Percentiles rank a stretch among this genome's conserved stretches.
phyloP scores from a whole-genome alignment of 768 basidiomycete species.

The Kwoniella sp. region DNA sequence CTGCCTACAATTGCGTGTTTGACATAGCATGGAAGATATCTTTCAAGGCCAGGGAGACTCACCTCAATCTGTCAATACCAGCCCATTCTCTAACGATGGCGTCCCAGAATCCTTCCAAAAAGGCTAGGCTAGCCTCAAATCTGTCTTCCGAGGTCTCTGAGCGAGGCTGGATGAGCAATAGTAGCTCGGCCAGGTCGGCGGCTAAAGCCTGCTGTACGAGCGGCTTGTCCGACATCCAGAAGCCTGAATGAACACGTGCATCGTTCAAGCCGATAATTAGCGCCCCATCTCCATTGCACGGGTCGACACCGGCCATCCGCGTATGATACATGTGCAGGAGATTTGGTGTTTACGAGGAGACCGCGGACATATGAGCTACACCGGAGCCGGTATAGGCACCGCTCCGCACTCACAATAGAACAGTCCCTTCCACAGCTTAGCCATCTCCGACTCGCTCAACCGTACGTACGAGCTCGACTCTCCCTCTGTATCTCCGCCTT shows the following conservation, averaged over 20 bases:
- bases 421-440: constrained; percentile 94
- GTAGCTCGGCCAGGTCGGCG: constrained; percentile 75
- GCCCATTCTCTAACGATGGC: constrained; percentile 89
- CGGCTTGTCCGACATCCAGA: constrained; percentile 99
- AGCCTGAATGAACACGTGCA: constrained; percentile 74
- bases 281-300: no score
- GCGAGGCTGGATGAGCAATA: constrained; percentile 67
- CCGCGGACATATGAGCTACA: not conserved
- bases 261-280: no score
- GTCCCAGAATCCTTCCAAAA: constrained; percentile 88
- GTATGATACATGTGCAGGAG: no score
- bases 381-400: not conserved
- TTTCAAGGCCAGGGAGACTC: constrained; percentile 38
- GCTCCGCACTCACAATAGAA: constrained; percentile 77
- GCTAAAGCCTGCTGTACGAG: constrained; percentile 92
- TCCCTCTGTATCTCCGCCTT: constrained; percentile 35
- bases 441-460: constrained; percentile 76
- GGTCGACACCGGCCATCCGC: no score
- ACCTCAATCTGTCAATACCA: constrained; percentile 88
- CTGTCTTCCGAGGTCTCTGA: constrained; percentile 25
- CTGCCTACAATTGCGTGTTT: not conserved
- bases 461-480: constrained; percentile 54
- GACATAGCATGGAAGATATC: no score
- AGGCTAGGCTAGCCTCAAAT: constrained; percentile 65
- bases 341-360: not conserved